Conservation (phyloP, 208 protist species). For the Giardia muris region DNA sequence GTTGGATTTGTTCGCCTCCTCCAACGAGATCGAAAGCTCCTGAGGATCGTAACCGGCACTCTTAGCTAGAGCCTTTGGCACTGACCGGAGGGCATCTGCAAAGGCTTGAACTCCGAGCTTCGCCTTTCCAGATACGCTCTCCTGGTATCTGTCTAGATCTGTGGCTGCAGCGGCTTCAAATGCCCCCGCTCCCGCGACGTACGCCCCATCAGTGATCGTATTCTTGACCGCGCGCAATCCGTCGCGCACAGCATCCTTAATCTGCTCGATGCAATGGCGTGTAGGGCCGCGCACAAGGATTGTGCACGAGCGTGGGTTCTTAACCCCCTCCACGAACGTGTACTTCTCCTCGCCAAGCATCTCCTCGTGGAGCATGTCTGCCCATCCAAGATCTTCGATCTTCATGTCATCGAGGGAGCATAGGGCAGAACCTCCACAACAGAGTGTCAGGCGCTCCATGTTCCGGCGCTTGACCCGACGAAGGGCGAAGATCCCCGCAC, state of each 20-base stretch:
- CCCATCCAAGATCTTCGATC: slow-evolving; percentile 71
- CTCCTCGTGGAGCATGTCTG: slow-evolving; percentile 86
- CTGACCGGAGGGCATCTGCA: slow-evolving; percentile 86
- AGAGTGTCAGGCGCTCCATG: slow-evolving; percentile 84
- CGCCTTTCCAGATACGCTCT: slow-evolving; percentile 54
- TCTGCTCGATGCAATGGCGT: slow-evolving; percentile 90
- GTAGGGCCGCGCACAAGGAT: slow-evolving; percentile 85
- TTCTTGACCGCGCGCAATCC: slow-evolving; percentile 95
- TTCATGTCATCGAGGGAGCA: slow-evolving; percentile 90
- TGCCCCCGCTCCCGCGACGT: slow-evolving; percentile 81
- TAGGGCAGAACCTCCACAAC: slow-evolving; percentile 73
- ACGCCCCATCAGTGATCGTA: slow-evolving; percentile 68
- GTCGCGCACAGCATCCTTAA: slow-evolving; percentile 94
- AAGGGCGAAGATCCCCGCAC: slow-evolving; percentile 89
- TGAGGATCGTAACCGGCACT: slow-evolving; percentile 91
- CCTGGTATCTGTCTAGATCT: slow-evolving; percentile 63
- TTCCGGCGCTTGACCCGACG: slow-evolving; percentile 94
- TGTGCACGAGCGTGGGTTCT: slow-evolving; percentile 84
- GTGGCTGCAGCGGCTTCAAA: slow-evolving; percentile 81
- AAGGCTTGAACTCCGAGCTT: slow-evolving; percentile 92
- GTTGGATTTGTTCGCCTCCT: slow-evolving; percentile 44
- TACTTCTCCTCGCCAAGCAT: slow-evolving; percentile 93
- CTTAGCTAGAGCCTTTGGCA: slow-evolving; percentile 90
- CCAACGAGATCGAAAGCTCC: slow-evolving; percentile 70
- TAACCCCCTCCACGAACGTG: slow-evolving; percentile 92